Conservation (phyloP, 495 filamentous ascomycete species). For the Rostrohypoxylon terebratum region DNA sequence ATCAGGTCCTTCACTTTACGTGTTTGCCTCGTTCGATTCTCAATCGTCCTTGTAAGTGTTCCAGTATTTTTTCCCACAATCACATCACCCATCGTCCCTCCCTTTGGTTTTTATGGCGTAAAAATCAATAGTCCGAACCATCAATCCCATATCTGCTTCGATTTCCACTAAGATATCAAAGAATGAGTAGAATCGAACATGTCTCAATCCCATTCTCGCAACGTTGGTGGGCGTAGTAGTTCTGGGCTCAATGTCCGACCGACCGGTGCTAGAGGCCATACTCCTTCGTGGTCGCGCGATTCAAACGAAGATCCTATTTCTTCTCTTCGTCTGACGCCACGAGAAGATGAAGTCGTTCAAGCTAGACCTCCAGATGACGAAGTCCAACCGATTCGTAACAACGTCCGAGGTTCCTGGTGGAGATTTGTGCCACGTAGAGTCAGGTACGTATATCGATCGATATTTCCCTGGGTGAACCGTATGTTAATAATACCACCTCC, state of each 20-base stretch:
- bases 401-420: constrained; percentile 14
- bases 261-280: constrained; percentile 22
- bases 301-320: constrained; percentile 29
- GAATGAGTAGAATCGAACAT: constrained; percentile 20
- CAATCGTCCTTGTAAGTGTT: neutral
- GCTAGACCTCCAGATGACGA: neutral
- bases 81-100: neutral
- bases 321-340: constrained; percentile 15
- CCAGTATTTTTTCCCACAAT: neutral
- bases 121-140: neutral
- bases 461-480: constrained; percentile 1
- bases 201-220: constrained; percentile 37
- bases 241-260: constrained; percentile 21
- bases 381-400: constrained; percentile 17
- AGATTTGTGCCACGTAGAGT: constrained; percentile 21
- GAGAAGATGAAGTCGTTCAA: constrained; percentile 15
- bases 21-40: neutral
- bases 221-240: constrained; percentile 26
- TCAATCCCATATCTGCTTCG: neutral
- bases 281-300: constrained; percentile 33
- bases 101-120: neutral
- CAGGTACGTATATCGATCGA: constrained; percentile 28
- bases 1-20: constrained; percentile 9
- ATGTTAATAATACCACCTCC: constrained; percentile 41
- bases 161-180: neutral